Percentiles rank a stretch among this genome's conserved stretches.
These are phyloP conservation scores for Gomphus bonarii DNA, from an alignment of 1,284 basidiomycete genomes.

Conservation along the genomic window DNA sequence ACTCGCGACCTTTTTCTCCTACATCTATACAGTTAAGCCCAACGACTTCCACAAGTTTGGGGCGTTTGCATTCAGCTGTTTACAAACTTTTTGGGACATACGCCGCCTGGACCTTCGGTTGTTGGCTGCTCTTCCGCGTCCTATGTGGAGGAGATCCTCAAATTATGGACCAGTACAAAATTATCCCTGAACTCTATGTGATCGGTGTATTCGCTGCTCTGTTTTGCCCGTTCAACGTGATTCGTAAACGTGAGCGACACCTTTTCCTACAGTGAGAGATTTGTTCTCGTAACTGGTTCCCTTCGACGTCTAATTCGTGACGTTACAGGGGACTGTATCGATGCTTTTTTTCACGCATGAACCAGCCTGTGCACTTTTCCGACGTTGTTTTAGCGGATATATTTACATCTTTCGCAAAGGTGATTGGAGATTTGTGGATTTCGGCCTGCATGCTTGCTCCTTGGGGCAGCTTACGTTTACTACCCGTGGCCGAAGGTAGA, in stretches of 20 bases:
- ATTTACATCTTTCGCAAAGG: constrained; percentile 93
- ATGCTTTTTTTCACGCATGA: constrained; percentile 59
- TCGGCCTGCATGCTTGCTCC: constrained; percentile 74
- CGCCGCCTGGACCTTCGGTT: constrained; percentile 41
- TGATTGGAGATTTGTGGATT: constrained; percentile 90
- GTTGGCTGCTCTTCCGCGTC: constrained; percentile 59
- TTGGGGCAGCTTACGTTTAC: constrained; percentile 59
- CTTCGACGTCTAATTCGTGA: not conserved
- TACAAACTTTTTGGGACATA: constrained; percentile 63
- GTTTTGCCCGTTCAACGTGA: constrained; percentile 54
- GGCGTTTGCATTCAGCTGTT: constrained; percentile 45
- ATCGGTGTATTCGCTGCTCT: constrained; percentile 48
- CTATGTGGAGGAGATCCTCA: constrained; percentile 45
- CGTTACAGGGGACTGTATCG: constrained; percentile 22
- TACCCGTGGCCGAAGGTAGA: constrained; percentile 53
- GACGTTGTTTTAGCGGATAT: constrained; percentile 95
- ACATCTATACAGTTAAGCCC: constrained; percentile 15
- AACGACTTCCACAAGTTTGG: constrained; percentile 21
- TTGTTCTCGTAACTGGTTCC: not conserved
- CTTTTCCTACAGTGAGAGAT: constrained; percentile 61
- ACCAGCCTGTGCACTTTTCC: constrained; percentile 69
- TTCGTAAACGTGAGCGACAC: constrained; percentile 61
- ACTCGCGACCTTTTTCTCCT: constrained; percentile 13
- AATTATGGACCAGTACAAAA: constrained; percentile 65
- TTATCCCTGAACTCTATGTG: constrained; percentile 59